Base-by-base conservation (phyloP, 1,139 yeast species). In the Geotrichum bryndzae region DNA sequence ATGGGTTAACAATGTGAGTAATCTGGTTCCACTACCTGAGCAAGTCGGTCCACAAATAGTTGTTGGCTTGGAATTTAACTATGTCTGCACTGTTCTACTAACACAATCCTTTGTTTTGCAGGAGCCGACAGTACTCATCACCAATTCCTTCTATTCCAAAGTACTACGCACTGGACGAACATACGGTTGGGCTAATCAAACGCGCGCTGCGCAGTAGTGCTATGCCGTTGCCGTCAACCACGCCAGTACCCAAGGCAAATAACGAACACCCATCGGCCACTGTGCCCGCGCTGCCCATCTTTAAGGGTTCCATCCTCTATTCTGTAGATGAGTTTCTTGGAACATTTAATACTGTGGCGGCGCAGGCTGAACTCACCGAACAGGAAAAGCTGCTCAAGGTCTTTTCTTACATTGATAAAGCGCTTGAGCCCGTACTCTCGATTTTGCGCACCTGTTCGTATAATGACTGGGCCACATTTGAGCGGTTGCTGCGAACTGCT, bases 371-470 rank as follows among this genome's bases (percentile, higher is more conserved):
- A 8, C 54, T 56, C 27, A 48, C 60, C 18, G 60, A 58, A 1
- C 48, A 57, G n/a, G 62, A 60, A 31, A 60, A 60, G 22, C 54
- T 60, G 54, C 51, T 38, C 8, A 51, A 45, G 22, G 54, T 60
- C 4, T 54, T 54, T 54, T 54, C 57, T 15, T 60, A 53, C 27
- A 53, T 60, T 18, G 62, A 60, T 35, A 45, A 33, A 22, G 29
- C 55, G 8, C 57, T 60, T 1, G 56, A 60, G 11, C 25, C 33
- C 29, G 62, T 60, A 5, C 50, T 60, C 33, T 51, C 57, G 13
- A 60, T 60, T n/a, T 56, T 60, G 22, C 59, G 56, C 18, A 60
- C 62, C 0, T 60, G 62, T 50, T 53, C 62, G n/a, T 60, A 53
- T 18, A 53, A 54, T 22, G 56, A 56, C 50, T 60, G 62, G 62